These are phyloP conservation scores for Fusarium protoensiforme DNA, from an alignment of 2,329 filamentous ascomycete species.

Conservation along the genomic window DNA sequence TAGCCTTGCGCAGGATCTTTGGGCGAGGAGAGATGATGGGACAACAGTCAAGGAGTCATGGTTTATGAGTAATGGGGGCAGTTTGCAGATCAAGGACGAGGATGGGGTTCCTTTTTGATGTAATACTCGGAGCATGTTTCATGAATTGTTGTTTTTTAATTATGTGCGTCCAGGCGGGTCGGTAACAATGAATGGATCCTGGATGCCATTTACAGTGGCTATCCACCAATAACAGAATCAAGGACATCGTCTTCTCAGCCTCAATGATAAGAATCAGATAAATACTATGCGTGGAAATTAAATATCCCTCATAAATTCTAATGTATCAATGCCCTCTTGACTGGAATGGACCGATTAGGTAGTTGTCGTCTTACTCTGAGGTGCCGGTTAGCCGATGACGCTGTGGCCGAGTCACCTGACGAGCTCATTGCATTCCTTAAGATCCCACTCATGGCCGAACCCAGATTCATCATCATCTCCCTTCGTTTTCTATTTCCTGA, in stretches of 20 bases:
- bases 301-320: background rate
- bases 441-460: background rate
- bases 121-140: background rate
- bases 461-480: background rate
- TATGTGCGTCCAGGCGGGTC: background rate
- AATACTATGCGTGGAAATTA: background rate
- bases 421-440: background rate
- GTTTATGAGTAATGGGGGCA: background rate
- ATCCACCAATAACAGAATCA: background rate
- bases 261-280: background rate
- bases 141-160: background rate
- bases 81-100: background rate
- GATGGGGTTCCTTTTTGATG: background rate
- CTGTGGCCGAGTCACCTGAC: conserved; percentile 17
- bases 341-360: background rate
- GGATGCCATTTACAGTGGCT: background rate
- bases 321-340: background rate
- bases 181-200: background rate
- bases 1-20: background rate
- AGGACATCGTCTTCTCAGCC: background rate
- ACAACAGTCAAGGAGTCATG: background rate
- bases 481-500: background rate
- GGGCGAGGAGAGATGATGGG: background rate
- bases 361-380: conserved; percentile 6
- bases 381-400: conserved; percentile 32